Evolutionary conservation across 257 asterid species (phyloP).

Genomic region (Solanum lignicaule): DNA sequence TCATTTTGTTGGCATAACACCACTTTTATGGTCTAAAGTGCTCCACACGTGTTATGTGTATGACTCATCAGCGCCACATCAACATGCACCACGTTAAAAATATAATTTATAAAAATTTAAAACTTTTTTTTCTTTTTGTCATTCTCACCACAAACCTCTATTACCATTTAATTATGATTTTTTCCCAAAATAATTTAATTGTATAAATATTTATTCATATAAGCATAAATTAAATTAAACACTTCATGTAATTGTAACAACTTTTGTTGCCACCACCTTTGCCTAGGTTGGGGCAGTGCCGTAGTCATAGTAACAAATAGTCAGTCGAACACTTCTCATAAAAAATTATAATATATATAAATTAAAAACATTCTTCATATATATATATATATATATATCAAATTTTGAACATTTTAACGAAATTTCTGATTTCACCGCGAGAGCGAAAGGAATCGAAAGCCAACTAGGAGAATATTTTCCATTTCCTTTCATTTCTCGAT

Average conservation of each 20-base stretch:
- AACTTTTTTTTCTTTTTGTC: neutral
- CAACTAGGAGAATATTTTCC: neutral
- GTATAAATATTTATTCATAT: neutral
- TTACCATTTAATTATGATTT: neutral
- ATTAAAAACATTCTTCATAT: too few relatives aligned
- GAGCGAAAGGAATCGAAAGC: neutral
- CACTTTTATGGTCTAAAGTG: neutral
- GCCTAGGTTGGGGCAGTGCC: too few relatives aligned
- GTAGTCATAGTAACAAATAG: too few relatives aligned
- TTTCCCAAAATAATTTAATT: neutral
- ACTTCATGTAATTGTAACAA: neutral
- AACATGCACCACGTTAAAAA: neutral
- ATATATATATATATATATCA: too few relatives aligned
- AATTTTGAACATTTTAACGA: rapidly evolving
- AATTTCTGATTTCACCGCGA: too few relatives aligned
- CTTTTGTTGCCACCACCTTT: too few relatives aligned
- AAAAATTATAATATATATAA: too few relatives aligned
- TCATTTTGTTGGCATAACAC: neutral
- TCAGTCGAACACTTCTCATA: too few relatives aligned
- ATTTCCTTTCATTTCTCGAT: neutral
- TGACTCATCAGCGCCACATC: neutral
- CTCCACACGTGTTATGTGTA: neutral
- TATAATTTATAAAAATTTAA: too few relatives aligned
- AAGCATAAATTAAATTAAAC: neutral
- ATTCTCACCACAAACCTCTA: neutral